Evolutionary conservation across 257 asterid genomes (phyloP).

Genomic region (Solanum pinnatisectum): DNA sequence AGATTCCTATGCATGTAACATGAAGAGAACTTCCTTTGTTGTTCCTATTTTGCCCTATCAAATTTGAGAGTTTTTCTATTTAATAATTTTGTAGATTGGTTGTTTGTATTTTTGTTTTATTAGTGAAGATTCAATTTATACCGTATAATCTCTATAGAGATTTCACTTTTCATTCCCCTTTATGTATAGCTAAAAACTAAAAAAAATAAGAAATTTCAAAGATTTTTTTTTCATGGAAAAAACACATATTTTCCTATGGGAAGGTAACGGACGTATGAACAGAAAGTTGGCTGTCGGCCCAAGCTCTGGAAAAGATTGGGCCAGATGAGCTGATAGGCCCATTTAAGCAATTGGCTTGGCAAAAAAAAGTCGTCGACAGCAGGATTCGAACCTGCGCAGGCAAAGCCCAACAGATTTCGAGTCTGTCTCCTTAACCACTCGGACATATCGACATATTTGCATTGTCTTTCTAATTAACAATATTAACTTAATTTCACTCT

Average conservation of each 20-base stretch:
- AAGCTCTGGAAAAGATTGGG: neutral
- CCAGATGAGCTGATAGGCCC: neutral
- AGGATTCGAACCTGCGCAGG: constrained; percentile 67
- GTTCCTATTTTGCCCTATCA: neutral
- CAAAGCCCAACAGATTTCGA: constrained; percentile 57
- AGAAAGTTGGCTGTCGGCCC: neutral
- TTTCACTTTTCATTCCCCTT: neutral
- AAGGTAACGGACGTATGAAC: neutral
- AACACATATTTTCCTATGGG: neutral
- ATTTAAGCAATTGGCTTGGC: neutral
- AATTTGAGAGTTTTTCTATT: neutral
- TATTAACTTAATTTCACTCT: no score
- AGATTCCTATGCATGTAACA: neutral
- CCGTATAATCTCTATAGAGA: neutral
- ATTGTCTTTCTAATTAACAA: fast-evolving
- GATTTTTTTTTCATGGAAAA: neutral
- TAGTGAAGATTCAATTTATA: neutral
- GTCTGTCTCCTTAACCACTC: constrained; percentile 62
- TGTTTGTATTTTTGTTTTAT: neutral
- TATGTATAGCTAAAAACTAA: neutral
- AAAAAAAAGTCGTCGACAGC: constrained; percentile 29
- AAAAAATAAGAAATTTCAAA: neutral
- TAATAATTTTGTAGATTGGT: neutral
- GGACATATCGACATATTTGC: constrained; percentile 24
- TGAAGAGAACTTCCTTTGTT: neutral